Evolutionary conservation across 805 yeast genomes (phyloP).

Genomic region (Candida lessepsii): DNA sequence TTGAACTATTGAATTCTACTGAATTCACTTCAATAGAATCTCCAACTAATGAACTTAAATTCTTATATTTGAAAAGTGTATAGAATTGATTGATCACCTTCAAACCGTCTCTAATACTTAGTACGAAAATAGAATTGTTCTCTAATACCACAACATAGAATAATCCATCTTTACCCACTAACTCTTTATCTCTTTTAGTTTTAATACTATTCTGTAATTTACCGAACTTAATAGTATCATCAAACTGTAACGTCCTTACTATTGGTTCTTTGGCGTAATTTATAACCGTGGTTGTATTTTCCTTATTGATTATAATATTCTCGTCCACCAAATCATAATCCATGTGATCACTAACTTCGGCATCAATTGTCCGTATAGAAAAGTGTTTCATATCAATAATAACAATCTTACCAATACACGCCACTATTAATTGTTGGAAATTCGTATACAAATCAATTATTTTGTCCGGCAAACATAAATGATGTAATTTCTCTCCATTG

Average conservation of each 20-base stretch:
- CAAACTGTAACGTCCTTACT: slow-evolving; percentile 4
- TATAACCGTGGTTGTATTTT: slow-evolving; percentile 21
- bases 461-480: slow-evolving; percentile 13
- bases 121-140: slow-evolving; percentile 40
- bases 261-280: slow-evolving; percentile 16
- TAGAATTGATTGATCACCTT: slow-evolving; percentile 19
- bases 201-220: slow-evolving; percentile 11
- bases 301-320: slow-evolving; percentile 26
- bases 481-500: slow-evolving; percentile 18
- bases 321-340: slow-evolving; percentile 33
- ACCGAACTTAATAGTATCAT: slow-evolving; percentile 12
- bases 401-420: slow-evolving; percentile 8
- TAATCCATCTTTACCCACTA: slow-evolving; percentile 44
- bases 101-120: slow-evolving; percentile 39
- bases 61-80: slow-evolving; percentile 24
- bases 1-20: slow-evolving; percentile 33
- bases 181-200: slow-evolving; percentile 17
- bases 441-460: slow-evolving; percentile 6
- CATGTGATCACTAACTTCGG: slow-evolving; percentile 4
- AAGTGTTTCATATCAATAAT: slow-evolving; percentile 18
- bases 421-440: slow-evolving; percentile 2
- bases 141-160: slow-evolving; percentile 37
- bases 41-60: slow-evolving; percentile 12
- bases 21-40: slow-evolving; percentile 17
- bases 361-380: slow-evolving; percentile 6